These are phyloP conservation scores for Chrysoporthe puriensis DNA, from an alignment of 2,329 filamentous ascomycete genomes.

Conservation along the genomic window DNA sequence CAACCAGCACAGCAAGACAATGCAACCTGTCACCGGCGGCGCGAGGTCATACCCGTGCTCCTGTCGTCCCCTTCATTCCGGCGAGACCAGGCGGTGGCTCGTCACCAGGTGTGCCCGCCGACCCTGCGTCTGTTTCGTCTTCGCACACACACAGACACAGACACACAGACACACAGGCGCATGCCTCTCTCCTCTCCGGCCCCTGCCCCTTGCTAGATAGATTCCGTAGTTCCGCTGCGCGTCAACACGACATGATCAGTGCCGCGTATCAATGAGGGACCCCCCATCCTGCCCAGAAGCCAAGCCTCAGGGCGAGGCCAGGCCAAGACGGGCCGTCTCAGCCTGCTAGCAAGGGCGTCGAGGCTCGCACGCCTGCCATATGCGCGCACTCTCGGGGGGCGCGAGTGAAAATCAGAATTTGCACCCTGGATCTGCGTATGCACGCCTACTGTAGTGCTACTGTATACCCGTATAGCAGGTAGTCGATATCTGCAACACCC, in stretches of 20 bases:
- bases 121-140: conserved; percentile 3
- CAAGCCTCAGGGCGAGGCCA: background rate
- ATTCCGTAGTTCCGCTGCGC: background rate
- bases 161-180: background rate
- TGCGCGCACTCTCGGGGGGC: background rate
- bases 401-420: conserved; percentile 7
- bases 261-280: background rate
- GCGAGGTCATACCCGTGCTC: conserved; percentile 20
- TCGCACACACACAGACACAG: background rate
- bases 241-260: background rate
- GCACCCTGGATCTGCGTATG: conserved; percentile 2
- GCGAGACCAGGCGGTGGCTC: conserved; percentile 22
- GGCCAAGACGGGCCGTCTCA: background rate
- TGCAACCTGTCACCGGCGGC: background rate
- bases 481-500: background rate
- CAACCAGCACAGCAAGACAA: conserved; percentile 2
- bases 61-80: background rate
- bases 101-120: background rate
- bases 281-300: conserved; percentile 1
- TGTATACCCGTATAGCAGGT: too few relatives aligned
- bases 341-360: background rate
- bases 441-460: background rate
- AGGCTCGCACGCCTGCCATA: background rate
- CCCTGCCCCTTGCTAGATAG: too few relatives aligned
- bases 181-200: background rate